Evolutionary conservation across 345 rosid genomes (phyloP), one percentile per base, ranked within the genome.

Genomic region (Geranium brycei): DNA sequence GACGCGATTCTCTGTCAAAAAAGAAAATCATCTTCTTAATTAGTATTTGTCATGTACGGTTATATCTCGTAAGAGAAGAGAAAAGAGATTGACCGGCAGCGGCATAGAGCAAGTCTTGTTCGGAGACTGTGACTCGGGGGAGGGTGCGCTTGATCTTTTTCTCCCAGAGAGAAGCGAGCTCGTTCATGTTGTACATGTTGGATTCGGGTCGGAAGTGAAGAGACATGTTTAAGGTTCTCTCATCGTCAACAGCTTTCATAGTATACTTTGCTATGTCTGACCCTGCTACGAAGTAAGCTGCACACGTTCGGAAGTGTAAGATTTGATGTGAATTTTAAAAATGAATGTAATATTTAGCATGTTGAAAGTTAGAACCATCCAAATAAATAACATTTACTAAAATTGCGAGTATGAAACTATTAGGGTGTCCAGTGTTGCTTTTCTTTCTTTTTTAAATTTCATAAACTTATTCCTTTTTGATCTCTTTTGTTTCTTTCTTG

Each of bases 101-200:
- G 0, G 58, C 75, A 0, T 73, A 60, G 4, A 87, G 78, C 11
- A 87, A 82, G 66, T 81, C 80, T 0, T 68, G 28, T 62, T 85
- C 90, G 1, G 85, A 67, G 64, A 84, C 18, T 1, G 73, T 81
- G 13, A 69, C 69, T 15, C 90, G 76, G 0, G 87, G 88, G 40
- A 87, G 81, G 41, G 75, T 71, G 19, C 81, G 72, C 3, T 85
- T 85, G 31, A 82, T 80, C 72, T 83, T 87, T 69, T 23, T 75
- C 69, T 87, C 95, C 95, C 95, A 85, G 13, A 87, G 59, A 51
- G 78, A 60, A 1, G 95, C 95, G 51, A 87, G 88, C 75, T 87
- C 86, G 41, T 81, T 87, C 62, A 87, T 83, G 82, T 73, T 80
- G 61, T 75, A 87, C 5, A 31, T 71, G 63, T 87, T 87, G 77